phyloP scores from a whole-genome alignment of 1,139 yeast species.

The Geotrichum carabidarum region DNA sequence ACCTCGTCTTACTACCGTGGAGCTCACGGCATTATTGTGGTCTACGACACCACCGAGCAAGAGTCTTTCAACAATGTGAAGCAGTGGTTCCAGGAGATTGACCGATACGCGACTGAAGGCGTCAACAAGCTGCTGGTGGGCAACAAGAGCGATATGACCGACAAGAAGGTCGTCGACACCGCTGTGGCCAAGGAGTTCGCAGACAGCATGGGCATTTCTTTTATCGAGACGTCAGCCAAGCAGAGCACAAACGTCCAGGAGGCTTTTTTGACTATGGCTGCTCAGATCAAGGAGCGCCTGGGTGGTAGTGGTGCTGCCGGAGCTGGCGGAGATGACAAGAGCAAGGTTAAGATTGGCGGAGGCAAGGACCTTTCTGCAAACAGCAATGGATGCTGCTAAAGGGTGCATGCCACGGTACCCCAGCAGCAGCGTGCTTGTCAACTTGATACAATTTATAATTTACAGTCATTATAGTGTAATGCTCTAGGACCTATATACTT shows the following conservation, averaged over 20 bases:
- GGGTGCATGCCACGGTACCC: neutral
- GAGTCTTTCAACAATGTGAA: constrained; percentile 89
- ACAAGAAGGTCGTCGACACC: constrained; percentile 92
- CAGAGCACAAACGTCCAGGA: constrained; percentile 92
- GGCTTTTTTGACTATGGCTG: constrained; percentile 86
- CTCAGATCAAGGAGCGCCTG: constrained; percentile 85
- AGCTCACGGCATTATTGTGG: constrained; percentile 94
- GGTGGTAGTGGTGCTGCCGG: constrained; percentile 40
- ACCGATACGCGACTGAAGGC: constrained; percentile 95
- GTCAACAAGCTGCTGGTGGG: constrained; percentile 95
- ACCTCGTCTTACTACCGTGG: constrained; percentile 97
- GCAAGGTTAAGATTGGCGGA: constrained; percentile 35
- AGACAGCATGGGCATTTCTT: constrained; percentile 79
- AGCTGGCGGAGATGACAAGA: constrained; percentile 62
- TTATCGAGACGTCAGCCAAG: constrained; percentile 94
- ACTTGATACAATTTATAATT: no score
- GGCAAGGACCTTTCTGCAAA: neutral
- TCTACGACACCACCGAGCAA: constrained; percentile 90
- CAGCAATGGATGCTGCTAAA: constrained; percentile 2
- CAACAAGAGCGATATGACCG: constrained; percentile 92
- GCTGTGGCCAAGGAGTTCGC: constrained; percentile 97
- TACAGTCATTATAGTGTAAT: no score
- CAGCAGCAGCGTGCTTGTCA: no score
- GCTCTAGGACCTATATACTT: no score
- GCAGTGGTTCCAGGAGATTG: constrained; percentile 91